phyloP scores from a whole-genome alignment of 768 basidiomycete species.

The Lentinula boryana region DNA sequence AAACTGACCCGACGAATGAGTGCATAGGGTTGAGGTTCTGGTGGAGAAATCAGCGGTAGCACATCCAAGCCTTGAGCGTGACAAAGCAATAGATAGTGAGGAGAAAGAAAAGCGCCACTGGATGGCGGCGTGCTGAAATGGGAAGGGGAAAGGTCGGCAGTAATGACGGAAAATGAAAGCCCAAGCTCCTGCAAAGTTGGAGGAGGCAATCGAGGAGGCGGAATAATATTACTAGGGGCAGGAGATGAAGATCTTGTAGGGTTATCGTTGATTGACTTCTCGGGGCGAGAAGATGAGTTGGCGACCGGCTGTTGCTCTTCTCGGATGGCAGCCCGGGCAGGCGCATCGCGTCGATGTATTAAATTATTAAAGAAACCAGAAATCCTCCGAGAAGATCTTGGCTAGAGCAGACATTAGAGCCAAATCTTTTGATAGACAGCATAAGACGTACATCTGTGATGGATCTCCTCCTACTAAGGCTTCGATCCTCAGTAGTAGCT shows the following conservation, averaged over 20 bases:
- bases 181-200: constrained; percentile 75
- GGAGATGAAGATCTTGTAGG: constrained; percentile 55
- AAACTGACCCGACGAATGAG: constrained; percentile 77
- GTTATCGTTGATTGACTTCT: constrained; percentile 23
- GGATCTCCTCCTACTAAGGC: constrained; percentile 39
- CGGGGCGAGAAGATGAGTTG: constrained; percentile 17
- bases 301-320: constrained; percentile 22
- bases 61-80: constrained; percentile 86
- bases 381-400: constrained; percentile 63
- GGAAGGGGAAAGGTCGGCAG: constrained; percentile 62
- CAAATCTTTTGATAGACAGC: constrained; percentile 1
- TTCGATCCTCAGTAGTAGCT: constrained; percentile 25
- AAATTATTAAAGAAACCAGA: constrained; percentile 83
- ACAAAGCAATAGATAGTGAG: constrained; percentile 78
- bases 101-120: constrained; percentile 74
- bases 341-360: constrained; percentile 63
- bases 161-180: constrained; percentile 61
- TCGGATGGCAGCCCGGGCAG: constrained; percentile 23
- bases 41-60: constrained; percentile 71
- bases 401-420: constrained; percentile 25
- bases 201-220: constrained; percentile 65
- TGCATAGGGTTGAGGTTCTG: constrained; percentile 71
- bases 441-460: constrained; percentile 49
- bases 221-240: constrained; percentile 49
- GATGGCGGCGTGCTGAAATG: constrained; percentile 74